Conservation (phyloP, 768 basidiomycete species). For the Hericium alpestre region DNA sequence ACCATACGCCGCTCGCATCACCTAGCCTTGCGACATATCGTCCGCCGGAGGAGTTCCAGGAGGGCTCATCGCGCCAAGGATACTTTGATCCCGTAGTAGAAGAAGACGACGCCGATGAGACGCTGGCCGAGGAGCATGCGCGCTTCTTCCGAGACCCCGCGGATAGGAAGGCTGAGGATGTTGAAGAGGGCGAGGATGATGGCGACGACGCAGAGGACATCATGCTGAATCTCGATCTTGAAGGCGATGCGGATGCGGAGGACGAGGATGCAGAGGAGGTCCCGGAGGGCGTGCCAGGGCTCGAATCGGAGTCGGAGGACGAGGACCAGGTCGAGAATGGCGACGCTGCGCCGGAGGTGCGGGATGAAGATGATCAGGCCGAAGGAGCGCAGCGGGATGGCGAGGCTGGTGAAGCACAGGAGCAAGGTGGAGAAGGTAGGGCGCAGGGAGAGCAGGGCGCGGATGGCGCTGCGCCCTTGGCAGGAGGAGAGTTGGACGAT, state of each 20-base stretch:
- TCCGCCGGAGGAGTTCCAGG: conserved; percentile 28
- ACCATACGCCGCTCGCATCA: conserved; percentile 21
- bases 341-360: conserved; percentile 25
- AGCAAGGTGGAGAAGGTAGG: conserved; percentile 7
- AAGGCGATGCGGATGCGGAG: conserved; percentile 16
- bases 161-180: conserved; percentile 10
- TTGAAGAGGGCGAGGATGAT: conserved; percentile 20
- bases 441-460: not conserved
- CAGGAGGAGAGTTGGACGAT: conserved; percentile 23
- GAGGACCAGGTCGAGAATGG: conserved; percentile 28
- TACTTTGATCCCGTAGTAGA: conserved; percentile 14
- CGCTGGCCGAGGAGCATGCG: conserved; percentile 10
- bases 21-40: conserved; percentile 27
- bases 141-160: conserved; percentile 8
- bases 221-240: not conserved
- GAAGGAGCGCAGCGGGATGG: conserved; percentile 9
- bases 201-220: conserved; percentile 18
- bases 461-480: conserved; percentile 17
- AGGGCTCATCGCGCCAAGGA: conserved; percentile 9
- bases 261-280: conserved; percentile 31
- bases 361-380: not conserved
- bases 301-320: conserved; percentile 23
- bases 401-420: conserved; percentile 15
- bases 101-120: not conserved
- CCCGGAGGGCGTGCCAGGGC: conserved; percentile 28